These are phyloP conservation scores for Umbelopsis vinacea DNA, from an alignment of 192 early-diverging fungal genomes.

Conservation along the genomic window DNA sequence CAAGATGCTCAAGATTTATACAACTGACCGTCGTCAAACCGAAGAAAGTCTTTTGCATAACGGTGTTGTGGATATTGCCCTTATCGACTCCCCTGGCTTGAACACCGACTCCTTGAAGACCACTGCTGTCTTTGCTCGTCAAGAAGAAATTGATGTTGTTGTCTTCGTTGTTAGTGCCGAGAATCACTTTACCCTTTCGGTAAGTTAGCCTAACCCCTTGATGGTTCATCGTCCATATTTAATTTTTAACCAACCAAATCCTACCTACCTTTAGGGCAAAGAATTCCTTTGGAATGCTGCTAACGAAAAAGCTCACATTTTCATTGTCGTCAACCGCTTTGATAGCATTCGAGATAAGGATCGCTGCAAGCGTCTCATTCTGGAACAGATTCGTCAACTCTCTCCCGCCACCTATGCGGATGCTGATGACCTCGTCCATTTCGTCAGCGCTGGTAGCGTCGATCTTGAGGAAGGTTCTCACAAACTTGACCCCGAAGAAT, in stretches of 20 bases:
- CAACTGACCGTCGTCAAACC: conserved; percentile 65
- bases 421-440: conserved; percentile 93
- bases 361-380: conserved; percentile 90
- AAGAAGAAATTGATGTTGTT: conserved; percentile 99
- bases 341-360: conserved; percentile 95
- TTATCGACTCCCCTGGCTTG: conserved; percentile 98
- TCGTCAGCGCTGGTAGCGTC: conserved; percentile 79
- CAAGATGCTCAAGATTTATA: conserved; percentile 94
- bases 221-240: conserved; percentile 23
- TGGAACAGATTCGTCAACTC: conserved; percentile 96
- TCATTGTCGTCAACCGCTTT: conserved; percentile 98
- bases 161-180: conserved; percentile 99
- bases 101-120: conserved; percentile 99
- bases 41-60: conserved; percentile 87
- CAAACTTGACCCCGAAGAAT: conserved; percentile 57
- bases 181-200: conserved; percentile 98
- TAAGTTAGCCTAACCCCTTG: conserved; percentile 43
- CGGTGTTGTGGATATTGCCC: conserved; percentile 92
- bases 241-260: background rate
- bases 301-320: conserved; percentile 98
- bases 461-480: conserved; percentile 36
- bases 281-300: conserved; percentile 96
- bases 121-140: conserved; percentile 93
- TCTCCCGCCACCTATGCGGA: conserved; percentile 92
- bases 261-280: conserved; percentile 69